Evolutionary conservation across 352 stramenopile genomes (phyloP).

Genomic region (Thraustochytrium striatum): DNA sequence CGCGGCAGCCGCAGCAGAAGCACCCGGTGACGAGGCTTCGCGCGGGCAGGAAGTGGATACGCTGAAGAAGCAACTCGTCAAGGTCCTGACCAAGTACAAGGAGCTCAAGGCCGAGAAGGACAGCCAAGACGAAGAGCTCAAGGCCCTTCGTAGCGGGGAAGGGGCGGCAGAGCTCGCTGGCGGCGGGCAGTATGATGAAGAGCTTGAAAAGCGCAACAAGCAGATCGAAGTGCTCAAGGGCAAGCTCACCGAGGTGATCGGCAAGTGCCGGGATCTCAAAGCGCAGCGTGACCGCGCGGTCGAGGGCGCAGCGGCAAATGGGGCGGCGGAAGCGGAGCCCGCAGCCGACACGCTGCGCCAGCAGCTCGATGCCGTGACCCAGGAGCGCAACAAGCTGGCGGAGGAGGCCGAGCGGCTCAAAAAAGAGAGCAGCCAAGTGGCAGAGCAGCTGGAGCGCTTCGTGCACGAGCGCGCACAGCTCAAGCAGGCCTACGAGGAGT

Average conservation of each 20-base stretch:
- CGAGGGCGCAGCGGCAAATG: background rate
- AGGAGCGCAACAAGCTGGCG: background rate
- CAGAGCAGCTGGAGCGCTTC: background rate
- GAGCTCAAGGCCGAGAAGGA: background rate
- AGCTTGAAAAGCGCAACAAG: background rate
- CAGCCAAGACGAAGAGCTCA: background rate
- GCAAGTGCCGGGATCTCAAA: background rate
- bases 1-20: background rate
- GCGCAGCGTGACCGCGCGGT: background rate
- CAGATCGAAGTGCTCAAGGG: slow-evolving; percentile 5
- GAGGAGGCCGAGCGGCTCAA: background rate
- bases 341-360: background rate
- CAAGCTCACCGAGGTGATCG: background rate
- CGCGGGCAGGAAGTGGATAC: background rate
- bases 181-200: no score
- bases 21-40: no score
- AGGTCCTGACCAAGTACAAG: background rate
- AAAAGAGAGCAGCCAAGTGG: background rate
- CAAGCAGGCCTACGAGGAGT: no score
- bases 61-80: background rate
- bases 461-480: no score
- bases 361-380: background rate
- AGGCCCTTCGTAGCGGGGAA: background rate
- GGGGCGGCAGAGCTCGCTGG: no score
- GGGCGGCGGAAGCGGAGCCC: background rate